These are phyloP conservation scores for Astrocystis sublimbata DNA, from an alignment of 495 filamentous ascomycete species.

Conservation along the genomic window DNA sequence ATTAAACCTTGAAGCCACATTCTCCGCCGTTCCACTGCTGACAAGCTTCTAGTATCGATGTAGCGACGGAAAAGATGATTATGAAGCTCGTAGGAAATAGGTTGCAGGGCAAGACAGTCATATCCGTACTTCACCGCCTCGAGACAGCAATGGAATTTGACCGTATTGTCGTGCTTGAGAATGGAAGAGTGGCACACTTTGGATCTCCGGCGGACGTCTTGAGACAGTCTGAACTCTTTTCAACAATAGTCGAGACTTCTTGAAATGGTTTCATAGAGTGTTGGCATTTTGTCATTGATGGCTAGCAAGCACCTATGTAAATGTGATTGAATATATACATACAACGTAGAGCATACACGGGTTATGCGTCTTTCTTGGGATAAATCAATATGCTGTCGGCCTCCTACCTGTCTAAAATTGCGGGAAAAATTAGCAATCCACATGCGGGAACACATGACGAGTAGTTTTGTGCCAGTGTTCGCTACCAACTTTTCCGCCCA, in stretches of 20 bases:
- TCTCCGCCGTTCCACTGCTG: neutral
- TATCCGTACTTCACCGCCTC: slow-evolving; percentile 10
- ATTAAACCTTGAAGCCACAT: neutral
- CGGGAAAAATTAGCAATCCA: neutral
- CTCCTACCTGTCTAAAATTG: no score
- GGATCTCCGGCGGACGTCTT: slow-evolving; percentile 6
- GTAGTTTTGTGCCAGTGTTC: neutral
- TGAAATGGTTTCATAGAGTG: no score
- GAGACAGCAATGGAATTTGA: slow-evolving; percentile 7
- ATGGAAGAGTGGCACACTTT: neutral
- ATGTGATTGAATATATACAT: no score
- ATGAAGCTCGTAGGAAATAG: slow-evolving; percentile 4
- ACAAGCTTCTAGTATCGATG: neutral
- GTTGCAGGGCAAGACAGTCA: slow-evolving; percentile 12
- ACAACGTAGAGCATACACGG: no score
- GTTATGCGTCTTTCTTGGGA: no score
- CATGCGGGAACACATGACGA: neutral
- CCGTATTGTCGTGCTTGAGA: slow-evolving; percentile 9
- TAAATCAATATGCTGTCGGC: no score
- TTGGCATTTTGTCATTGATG: no score
- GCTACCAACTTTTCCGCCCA: neutral
- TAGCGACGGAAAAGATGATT: slow-evolving; percentile 8
- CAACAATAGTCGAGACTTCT: neutral
- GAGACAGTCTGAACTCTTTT: slow-evolving; percentile 2
- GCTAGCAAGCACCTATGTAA: no score